Percentiles rank a stretch among this genome's conserved stretches.
Evolutionary conservation across 345 rosid species (phyloP).

Genomic region (Eucalyptus curtisii): DNA sequence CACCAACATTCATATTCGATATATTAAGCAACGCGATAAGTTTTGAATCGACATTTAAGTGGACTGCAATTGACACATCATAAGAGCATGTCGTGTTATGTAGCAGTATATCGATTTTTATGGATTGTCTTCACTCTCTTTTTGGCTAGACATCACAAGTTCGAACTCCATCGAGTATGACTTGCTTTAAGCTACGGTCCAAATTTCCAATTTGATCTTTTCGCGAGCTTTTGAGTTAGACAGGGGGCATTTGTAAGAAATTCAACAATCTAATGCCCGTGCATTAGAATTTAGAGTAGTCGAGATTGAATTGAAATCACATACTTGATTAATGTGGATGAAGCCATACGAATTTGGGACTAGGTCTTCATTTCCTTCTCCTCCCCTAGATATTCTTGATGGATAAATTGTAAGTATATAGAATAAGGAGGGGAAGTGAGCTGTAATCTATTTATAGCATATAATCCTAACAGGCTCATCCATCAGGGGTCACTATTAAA

Average conservation of each 20-base stretch:
- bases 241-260: neutral
- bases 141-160: neutral
- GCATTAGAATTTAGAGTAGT: neutral
- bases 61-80: neutral
- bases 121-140: neutral
- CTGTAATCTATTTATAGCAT: neutral
- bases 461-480: neutral
- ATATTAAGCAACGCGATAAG: neutral
- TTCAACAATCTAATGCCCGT: neutral
- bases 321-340: neutral
- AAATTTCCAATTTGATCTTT: neutral
- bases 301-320: neutral
- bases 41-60: neutral
- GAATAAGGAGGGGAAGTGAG: neutral
- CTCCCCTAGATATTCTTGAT: neutral
- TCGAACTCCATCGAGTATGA: neutral
- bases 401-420: neutral
- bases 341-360: neutral
- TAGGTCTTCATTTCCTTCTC: neutral
- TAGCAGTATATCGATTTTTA: accelerated
- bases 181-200: accelerated
- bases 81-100: accelerated
- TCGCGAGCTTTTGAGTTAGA: neutral
- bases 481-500: neutral
- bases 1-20: neutral